phyloP scores from a whole-genome alignment of 495 filamentous ascomycete genomes.

The Xylaria sp. region DNA sequence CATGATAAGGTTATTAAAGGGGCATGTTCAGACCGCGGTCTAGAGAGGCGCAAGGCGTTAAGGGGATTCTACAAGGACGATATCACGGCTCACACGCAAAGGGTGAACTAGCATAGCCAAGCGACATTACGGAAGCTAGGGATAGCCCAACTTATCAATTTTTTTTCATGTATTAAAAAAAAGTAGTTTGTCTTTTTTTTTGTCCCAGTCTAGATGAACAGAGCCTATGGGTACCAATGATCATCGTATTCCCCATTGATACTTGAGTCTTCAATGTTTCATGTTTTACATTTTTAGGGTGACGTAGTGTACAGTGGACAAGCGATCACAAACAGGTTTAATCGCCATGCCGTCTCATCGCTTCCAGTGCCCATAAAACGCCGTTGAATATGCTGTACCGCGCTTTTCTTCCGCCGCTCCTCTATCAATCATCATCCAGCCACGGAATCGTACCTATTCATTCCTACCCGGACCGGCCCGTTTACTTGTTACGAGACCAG shows the following conservation, averaged over 20 bases:
- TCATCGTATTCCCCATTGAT: neutral
- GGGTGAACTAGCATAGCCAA: slow-evolving; percentile 11
- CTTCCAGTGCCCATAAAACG: slow-evolving; percentile 13
- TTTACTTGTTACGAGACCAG: slow-evolving; percentile 73
- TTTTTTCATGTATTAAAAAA: slow-evolving; percentile 18
- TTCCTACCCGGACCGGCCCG: slow-evolving; percentile 57
- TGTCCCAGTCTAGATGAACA: neutral
- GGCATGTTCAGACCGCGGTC: neutral
- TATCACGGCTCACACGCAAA: neutral
- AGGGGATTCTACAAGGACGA: slow-evolving; percentile 16
- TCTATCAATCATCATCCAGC: neutral
- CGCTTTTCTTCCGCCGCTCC: neutral
- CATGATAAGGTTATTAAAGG: slow-evolving; percentile 3
- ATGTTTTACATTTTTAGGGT: slow-evolving; percentile 11
- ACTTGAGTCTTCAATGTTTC: neutral
- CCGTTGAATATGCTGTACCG: neutral
- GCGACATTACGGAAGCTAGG: neutral
- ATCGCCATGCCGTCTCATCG: neutral
- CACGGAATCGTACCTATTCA: neutral
- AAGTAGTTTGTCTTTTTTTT: slow-evolving; percentile 33
- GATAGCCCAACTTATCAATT: neutral
- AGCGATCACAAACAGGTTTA: neutral
- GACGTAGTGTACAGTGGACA: slow-evolving; percentile 21
- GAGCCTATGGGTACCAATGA: neutral
- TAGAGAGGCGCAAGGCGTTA: slow-evolving; percentile 28